A percentile compares a stretch with the other conserved stretches of the same genome.
Conservation (phyloP, 306 rosid genomes). For the Prunus salicina region DNA sequence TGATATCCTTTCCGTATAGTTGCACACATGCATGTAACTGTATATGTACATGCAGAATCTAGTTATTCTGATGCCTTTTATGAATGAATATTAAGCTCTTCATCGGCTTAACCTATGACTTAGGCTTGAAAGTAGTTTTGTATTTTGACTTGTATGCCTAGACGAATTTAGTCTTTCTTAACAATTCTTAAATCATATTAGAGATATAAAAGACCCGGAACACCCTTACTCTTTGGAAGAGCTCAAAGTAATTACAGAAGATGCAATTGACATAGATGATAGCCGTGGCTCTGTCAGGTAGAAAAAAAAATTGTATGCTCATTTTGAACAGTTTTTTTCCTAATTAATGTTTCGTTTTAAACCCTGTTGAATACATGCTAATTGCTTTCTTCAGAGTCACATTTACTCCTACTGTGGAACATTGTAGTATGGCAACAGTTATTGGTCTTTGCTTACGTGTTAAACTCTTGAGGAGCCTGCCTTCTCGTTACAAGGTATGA, state of each 20-base stretch:
- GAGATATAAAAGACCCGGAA: constrained; percentile 94
- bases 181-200: constrained; percentile 73
- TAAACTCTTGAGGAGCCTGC: constrained; percentile 85
- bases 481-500: constrained; percentile 79
- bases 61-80: background rate
- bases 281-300: constrained; percentile 75
- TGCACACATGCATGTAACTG: background rate
- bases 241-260: constrained; percentile 92
- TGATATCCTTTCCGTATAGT: constrained; percentile 61
- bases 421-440: constrained; percentile 94
- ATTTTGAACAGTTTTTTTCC: background rate
- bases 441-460: constrained; percentile 92
- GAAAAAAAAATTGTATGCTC: background rate
- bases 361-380: background rate
- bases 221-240: constrained; percentile 91
- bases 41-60: background rate
- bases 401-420: constrained; percentile 94
- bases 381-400: constrained; percentile 64
- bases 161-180: constrained; percentile 36
- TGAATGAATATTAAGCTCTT: background rate
- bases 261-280: constrained; percentile 83
- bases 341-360: background rate
- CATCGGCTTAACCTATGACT: background rate
- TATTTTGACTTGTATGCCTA: background rate
- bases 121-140: background rate